Conservation (phyloP, 768 basidiomycete genomes). For the Hirschioporus abietinus region DNA sequence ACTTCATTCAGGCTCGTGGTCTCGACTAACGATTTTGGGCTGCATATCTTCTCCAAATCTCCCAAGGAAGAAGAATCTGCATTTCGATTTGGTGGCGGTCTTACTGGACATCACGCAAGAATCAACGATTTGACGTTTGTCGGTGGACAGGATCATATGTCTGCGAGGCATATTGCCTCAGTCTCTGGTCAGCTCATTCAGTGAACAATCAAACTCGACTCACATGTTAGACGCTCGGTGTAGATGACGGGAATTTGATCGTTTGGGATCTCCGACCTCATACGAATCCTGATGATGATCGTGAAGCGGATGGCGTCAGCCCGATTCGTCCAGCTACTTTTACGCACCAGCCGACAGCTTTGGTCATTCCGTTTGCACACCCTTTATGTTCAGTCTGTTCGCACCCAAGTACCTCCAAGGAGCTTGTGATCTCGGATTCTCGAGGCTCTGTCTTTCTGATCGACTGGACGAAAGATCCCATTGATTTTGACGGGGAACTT, state of each 20-base stretch:
- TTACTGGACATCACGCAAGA: slow-evolving; percentile 76
- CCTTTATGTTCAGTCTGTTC: slow-evolving; percentile 64
- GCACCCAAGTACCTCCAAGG: slow-evolving; percentile 70
- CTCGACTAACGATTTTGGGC: slow-evolving; percentile 62
- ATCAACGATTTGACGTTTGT: slow-evolving; percentile 78
- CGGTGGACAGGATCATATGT: slow-evolving; percentile 66
- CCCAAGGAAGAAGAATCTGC: slow-evolving; percentile 42
- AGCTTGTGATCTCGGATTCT: slow-evolving; percentile 72
- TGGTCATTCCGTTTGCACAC: slow-evolving; percentile 67
- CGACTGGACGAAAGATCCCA: slow-evolving; percentile 78
- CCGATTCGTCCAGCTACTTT: slow-evolving; percentile 17
- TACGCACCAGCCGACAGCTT: slow-evolving; percentile 67
- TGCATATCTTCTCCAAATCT: slow-evolving; percentile 63
- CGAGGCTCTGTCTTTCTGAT: slow-evolving; percentile 70
- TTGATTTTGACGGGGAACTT: slow-evolving; percentile 27
- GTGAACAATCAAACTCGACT: slow-evolving; percentile 6
- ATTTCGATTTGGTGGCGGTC: slow-evolving; percentile 71
- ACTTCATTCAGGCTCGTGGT: slow-evolving; percentile 53
- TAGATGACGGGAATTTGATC: slow-evolving; percentile 81
- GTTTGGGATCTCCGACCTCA: slow-evolving; percentile 77
- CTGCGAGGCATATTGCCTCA: slow-evolving; percentile 70
- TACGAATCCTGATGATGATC: slow-evolving; percentile 5
- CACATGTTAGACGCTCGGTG: not conserved
- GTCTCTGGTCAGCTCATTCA: slow-evolving; percentile 53
- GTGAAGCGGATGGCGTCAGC: not conserved